A percentile compares a stretch with the other conserved stretches of the same genome.
Evolutionary conservation across 306 rosid species (phyloP).

Genomic region (Lupinus albus): DNA sequence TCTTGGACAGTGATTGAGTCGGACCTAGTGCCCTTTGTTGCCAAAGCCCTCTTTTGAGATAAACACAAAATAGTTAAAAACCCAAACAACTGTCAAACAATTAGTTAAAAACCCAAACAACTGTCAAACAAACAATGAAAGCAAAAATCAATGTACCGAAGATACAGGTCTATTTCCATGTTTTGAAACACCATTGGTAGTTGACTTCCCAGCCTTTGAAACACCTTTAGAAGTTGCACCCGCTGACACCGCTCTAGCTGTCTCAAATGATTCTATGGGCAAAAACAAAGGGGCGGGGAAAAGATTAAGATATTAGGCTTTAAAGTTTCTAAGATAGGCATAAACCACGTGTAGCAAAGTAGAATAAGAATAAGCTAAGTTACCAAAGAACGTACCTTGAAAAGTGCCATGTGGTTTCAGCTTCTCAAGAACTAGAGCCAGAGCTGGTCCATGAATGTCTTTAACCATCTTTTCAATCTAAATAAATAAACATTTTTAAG

Average conservation of each 20-base stretch:
- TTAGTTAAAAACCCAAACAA: conserved; percentile 35
- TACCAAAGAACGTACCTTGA: conserved; percentile 61
- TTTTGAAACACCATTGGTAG: conserved; percentile 76
- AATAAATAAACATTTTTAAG: conserved; percentile 36
- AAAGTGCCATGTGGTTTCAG: conserved; percentile 62
- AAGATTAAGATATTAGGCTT: conserved; percentile 3
- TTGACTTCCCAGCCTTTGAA: conserved; percentile 68
- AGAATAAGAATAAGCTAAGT: conserved; percentile 13
- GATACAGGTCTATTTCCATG: conserved; percentile 73
- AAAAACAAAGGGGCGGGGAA: conserved; percentile 9
- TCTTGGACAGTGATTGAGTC: conserved; percentile 76
- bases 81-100: conserved; percentile 11
- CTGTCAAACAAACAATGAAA: conserved; percentile 10
- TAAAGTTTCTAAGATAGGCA: conserved; percentile 26
- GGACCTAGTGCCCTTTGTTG: conserved; percentile 58
- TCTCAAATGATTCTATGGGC: conserved; percentile 62
- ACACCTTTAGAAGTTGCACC: conserved; percentile 64
- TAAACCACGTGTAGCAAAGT: conserved; percentile 28
- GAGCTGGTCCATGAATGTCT: conserved; percentile 87
- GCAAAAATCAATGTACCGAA: conserved; percentile 55
- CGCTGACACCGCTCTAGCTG: conserved; percentile 57
- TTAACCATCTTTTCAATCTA: conserved; percentile 78
- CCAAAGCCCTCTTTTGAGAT: conserved; percentile 60
- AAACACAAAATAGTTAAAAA: conserved; percentile 37
- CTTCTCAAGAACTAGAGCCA: conserved; percentile 74